Conservation (phyloP, 371 early-diverging fungal species). For the Lichtheimia ramosa region DNA sequence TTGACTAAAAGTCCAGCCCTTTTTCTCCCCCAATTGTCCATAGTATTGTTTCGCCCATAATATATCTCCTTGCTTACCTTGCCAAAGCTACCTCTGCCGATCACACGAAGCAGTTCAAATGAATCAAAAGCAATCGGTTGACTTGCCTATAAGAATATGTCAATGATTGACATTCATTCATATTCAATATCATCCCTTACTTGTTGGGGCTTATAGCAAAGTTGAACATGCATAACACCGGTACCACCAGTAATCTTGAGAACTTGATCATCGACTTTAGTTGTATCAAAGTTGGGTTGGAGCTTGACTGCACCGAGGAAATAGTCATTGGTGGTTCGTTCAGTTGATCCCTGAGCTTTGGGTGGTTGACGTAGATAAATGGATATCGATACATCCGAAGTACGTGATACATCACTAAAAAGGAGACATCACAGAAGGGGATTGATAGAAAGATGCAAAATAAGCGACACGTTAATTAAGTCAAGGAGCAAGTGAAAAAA, state of each 20-base stretch:
- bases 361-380: constrained; percentile 80
- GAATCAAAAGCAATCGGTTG: constrained; percentile 82
- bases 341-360: constrained; percentile 25
- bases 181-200: constrained; percentile 21
- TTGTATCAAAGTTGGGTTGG: constrained; percentile 65
- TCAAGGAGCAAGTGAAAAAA: background rate
- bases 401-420: constrained; percentile 87
- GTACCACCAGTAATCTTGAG: constrained; percentile 50
- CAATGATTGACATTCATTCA: background rate
- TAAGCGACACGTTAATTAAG: background rate
- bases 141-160: constrained; percentile 43
- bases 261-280: constrained; percentile 45
- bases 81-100: constrained; percentile 96
- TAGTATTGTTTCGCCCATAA: background rate
- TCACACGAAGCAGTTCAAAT: constrained; percentile 92
- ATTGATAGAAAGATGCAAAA: constrained; percentile 4
- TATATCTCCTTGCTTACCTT: constrained; percentile 58
- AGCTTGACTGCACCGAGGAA: constrained; percentile 74
- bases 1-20: background rate
- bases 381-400: constrained; percentile 79
- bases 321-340: constrained; percentile 55
- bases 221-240: constrained; percentile 70
- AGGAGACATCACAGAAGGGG: constrained; percentile 68
- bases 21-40: background rate
- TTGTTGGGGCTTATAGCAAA: constrained; percentile 70